These are phyloP conservation scores for Dactylellina drechsleri DNA, from an alignment of 2,329 filamentous ascomycete species.

Conservation along the genomic window DNA sequence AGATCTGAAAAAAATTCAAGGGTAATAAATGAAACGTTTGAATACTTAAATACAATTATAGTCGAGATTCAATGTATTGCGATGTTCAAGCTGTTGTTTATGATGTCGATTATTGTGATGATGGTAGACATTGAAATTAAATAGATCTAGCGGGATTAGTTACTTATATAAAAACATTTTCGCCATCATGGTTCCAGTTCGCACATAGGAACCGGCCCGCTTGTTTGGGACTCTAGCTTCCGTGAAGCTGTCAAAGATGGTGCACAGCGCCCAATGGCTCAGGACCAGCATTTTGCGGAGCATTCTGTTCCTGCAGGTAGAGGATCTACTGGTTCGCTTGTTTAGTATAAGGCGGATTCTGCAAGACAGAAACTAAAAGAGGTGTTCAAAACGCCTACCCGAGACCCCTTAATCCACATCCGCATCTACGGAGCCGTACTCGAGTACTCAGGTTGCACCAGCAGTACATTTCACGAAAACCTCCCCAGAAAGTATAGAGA, in stretches of 20 bases:
- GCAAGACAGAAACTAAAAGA: slow-evolving; percentile 22
- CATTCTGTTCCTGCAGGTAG: slow-evolving; percentile 46
- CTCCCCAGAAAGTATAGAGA: slow-evolving; percentile 26
- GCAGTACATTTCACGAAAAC: slow-evolving; percentile 12
- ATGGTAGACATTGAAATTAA: slow-evolving; percentile 37
- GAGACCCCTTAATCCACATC: slow-evolving; percentile 31
- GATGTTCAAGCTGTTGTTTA: slow-evolving; percentile 6
- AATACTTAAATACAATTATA: too few species aligned
- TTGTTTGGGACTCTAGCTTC: slow-evolving; percentile 47
- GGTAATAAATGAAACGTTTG: too few species aligned
- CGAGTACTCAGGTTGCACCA: slow-evolving; percentile 48
- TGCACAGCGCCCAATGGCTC: slow-evolving; percentile 29
- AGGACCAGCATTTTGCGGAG: slow-evolving; percentile 47
- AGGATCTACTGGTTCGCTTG: slow-evolving; percentile 44
- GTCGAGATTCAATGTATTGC: not conserved
- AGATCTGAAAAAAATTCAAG: too few species aligned
- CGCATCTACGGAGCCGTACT: slow-evolving; percentile 28
- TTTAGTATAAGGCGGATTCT: slow-evolving; percentile 50
- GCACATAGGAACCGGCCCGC: slow-evolving; percentile 49
- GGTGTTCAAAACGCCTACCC: slow-evolving; percentile 34
- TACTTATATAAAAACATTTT: slow-evolving; percentile 44
- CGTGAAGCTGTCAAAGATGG: slow-evolving; percentile 51
- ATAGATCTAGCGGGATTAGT: slow-evolving; percentile 44
- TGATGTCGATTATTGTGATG: slow-evolving; percentile 21
- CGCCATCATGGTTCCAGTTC: slow-evolving; percentile 23